Evolutionary conservation across 192 early-diverging fungal genomes (phyloP).

Genomic region (Entomortierella parvispora): DNA sequence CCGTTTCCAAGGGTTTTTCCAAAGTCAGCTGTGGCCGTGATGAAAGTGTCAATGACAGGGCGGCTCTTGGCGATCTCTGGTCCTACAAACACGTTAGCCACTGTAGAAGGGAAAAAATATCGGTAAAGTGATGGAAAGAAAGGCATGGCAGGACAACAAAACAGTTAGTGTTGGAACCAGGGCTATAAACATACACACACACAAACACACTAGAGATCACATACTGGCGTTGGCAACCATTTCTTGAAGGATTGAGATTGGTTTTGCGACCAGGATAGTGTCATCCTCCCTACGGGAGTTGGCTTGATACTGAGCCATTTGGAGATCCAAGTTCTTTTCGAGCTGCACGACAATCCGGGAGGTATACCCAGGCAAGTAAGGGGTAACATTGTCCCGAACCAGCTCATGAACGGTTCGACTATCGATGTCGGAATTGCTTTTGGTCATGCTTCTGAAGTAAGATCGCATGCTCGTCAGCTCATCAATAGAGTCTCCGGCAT

Average conservation of each 20-base stretch:
- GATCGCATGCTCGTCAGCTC: conserved; percentile 25
- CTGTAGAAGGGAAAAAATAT: conserved; percentile 6
- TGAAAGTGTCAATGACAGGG: conserved; percentile 29
- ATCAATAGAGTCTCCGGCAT: conserved; percentile 16
- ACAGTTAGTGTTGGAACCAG: neutral
- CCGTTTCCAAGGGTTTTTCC: conserved; percentile 12
- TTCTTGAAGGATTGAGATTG: conserved; percentile 17
- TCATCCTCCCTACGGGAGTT: neutral
- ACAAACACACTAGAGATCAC: neutral
- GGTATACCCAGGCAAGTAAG: conserved; percentile 30
- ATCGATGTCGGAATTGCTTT: conserved; percentile 16
- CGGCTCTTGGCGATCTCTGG: conserved; percentile 30
- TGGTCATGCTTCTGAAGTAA: conserved; percentile 12
- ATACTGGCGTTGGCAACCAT: conserved; percentile 52
- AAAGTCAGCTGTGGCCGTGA: conserved; percentile 26
- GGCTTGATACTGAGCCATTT: conserved; percentile 1
- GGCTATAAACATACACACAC: neutral
- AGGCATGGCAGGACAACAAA: neutral
- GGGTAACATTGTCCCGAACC: conserved; percentile 36
- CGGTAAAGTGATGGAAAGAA: neutral
- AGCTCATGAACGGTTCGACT: conserved; percentile 20
- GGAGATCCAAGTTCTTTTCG: conserved; percentile 18
- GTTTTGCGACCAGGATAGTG: conserved; percentile 21
- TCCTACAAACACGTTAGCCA: conserved; percentile 37
- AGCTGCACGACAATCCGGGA: conserved; percentile 14